A percentile compares a stretch with the other conserved stretches of the same genome.
These are phyloP conservation scores for Amanita molliuscula DNA, from an alignment of 768 basidiomycete genomes.

Conservation along the genomic window DNA sequence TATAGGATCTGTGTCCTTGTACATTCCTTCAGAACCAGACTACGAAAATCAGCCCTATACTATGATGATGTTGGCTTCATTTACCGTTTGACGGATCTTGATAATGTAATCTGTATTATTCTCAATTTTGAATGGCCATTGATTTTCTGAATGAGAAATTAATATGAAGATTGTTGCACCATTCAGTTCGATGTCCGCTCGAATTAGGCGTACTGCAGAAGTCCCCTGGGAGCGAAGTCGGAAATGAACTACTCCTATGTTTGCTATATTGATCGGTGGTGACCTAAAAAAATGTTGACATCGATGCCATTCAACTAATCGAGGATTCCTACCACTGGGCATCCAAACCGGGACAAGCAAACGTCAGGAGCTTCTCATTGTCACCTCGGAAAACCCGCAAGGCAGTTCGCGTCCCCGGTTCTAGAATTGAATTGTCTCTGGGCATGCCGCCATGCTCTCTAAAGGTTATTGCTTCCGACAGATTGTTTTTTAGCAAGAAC, in stretches of 20 bases:
- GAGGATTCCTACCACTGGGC: constrained; percentile 54
- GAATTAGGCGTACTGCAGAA: constrained; percentile 43
- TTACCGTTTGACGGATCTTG: constrained; percentile 66
- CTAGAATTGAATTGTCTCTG: constrained; percentile 48
- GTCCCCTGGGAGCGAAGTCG: constrained; percentile 39
- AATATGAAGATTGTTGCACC: constrained; percentile 87
- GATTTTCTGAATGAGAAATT: constrained; percentile 51
- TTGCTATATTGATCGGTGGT: constrained; percentile 82
- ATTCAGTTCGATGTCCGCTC: constrained; percentile 71
- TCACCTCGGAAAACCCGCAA: constrained; percentile 58
- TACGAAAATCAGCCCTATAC: constrained; percentile 14
- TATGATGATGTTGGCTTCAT: constrained; percentile 8
- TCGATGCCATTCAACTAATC: neutral
- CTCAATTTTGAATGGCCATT: constrained; percentile 87
- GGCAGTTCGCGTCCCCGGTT: constrained; percentile 58
- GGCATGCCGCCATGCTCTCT: constrained; percentile 76
- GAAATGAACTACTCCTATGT: constrained; percentile 78
- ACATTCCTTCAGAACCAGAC: constrained; percentile 32
- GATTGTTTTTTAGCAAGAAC: constrained; percentile 81
- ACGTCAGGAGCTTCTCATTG: constrained; percentile 65
- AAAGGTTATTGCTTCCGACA: constrained; percentile 59
- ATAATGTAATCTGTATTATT: constrained; percentile 75
- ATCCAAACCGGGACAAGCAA: constrained; percentile 82
- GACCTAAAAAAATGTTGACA: constrained; percentile 48
- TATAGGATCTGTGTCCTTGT: constrained; percentile 26